Conservation (phyloP, 2,329 filamentous ascomycete genomes). For the Ophiostoma sp. region DNA sequence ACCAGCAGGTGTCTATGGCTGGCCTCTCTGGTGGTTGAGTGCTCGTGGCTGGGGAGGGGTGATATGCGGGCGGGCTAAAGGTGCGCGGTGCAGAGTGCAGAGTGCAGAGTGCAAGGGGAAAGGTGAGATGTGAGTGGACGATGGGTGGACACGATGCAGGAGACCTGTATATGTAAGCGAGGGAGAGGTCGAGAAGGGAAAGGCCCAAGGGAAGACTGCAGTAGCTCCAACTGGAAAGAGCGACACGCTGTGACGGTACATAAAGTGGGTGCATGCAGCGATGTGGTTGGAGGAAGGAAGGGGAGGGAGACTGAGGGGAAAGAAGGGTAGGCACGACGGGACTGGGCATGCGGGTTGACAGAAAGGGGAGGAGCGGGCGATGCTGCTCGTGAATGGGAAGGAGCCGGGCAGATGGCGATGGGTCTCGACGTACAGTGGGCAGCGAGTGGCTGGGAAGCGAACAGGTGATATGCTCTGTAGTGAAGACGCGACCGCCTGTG, state of each 20-base stretch:
- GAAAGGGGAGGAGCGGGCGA: background rate
- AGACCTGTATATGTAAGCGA: conserved; percentile 11
- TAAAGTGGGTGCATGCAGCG: conserved; percentile 17
- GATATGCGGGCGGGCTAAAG: conserved; percentile 1
- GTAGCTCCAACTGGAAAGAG: conserved; percentile 21
- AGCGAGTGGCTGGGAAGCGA: background rate
- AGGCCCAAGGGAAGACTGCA: conserved; percentile 21
- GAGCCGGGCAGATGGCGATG: background rate
- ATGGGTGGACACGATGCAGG: conserved; percentile 19
- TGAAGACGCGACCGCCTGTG: background rate
- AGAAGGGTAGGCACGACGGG: background rate
- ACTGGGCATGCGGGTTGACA: background rate
- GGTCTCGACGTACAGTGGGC: background rate
- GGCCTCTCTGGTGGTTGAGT: conserved; percentile 8
- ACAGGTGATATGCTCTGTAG: background rate
- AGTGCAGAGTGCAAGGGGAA: conserved; percentile 18
- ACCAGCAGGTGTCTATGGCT: background rate
- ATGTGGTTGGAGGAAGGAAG: conserved; percentile 12
- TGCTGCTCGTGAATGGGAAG: background rate
- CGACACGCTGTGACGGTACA: conserved; percentile 18
- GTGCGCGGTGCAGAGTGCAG: conserved; percentile 6
- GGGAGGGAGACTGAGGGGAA: background rate
- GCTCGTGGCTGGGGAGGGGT: background rate
- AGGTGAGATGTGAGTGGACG: conserved; percentile 19
- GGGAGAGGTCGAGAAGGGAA: background rate